Base-by-base conservation (phyloP, 2,329 filamentous ascomycete genomes). In the Ceratocystis colombiana region DNA sequence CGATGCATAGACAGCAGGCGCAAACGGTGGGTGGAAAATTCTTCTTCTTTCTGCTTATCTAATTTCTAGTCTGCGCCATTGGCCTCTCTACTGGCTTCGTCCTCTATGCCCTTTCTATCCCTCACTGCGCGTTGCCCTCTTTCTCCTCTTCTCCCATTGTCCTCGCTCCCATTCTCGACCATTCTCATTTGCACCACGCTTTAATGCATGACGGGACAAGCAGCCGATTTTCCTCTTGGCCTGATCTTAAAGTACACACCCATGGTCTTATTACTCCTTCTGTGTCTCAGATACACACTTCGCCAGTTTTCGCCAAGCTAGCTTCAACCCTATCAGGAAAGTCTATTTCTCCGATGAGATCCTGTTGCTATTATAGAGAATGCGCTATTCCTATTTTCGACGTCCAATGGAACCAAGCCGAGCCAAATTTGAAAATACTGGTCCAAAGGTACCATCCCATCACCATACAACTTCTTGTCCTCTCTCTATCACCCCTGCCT, bases 281-380 rank as follows among this genome's bases (percentile, higher is more conserved):
- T 59, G 28, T 30, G 55, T 59, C 55, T 59, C 55, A 59, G 55
- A 59, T 59, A 6, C 25, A 37, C 55, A n/a, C 55, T 59, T 59
- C 55, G 55, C 55, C 55, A 33, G 55, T 59, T 59, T 59, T 59
- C 55, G 55, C 55, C 55, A 59, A 59, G 55, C 28, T 33, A 59
- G 33, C 55, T 33, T 37, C 55, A 59, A 37, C 55, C 55, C n/a
- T 30, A 33, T 59, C 15, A 59, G 55, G 55, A 28, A 59, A 59
- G 28, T 33, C 30, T 59, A 33, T 59, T 59, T 59, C 15, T 59
- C 55, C 55, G 55, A 59, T 20, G 55, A 20, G 5, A 59, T 53
- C 48, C 55, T 59, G 55, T 59, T 59, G 25, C 55, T 59, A 59
- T 59, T 59, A 30, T 59, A 59, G 55, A 59, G 28, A 59, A 3